phyloP scores from a whole-genome alignment of 345 rosid genomes.

The Rhizophora mangle region DNA sequence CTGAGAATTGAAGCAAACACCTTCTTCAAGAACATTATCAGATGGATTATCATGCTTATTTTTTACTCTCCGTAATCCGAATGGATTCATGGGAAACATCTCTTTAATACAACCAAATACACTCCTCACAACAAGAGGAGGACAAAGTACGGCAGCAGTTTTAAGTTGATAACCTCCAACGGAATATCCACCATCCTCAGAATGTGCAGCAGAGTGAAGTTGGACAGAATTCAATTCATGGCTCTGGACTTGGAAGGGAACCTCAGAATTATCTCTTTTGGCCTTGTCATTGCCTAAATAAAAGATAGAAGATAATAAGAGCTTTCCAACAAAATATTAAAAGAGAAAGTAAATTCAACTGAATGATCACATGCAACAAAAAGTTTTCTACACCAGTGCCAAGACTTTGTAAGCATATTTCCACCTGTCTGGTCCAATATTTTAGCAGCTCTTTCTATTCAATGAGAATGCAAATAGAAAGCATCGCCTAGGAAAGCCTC shows the following conservation, averaged over 20 bases:
- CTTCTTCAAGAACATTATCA: conserved; percentile 15
- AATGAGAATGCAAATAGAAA: too few relatives aligned
- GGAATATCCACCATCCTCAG: conserved; percentile 30
- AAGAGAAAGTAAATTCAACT: conserved; percentile 10
- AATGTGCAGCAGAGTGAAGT: conserved; percentile 26
- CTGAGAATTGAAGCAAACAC: conserved; percentile 28
- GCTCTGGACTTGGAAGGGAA: conserved; percentile 30
- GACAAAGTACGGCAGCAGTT: conserved; percentile 27
- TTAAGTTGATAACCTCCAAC: conserved; percentile 21
- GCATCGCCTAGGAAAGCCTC: too few relatives aligned
- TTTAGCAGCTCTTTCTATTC: too few relatives aligned
- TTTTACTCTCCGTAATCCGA: conserved; percentile 27
- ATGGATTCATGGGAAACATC: conserved; percentile 21
- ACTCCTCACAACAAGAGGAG: conserved; percentile 49
- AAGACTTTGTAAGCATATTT: too few relatives aligned
- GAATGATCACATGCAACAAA: neutral
- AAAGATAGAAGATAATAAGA: conserved; percentile 16
- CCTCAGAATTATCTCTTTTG: conserved; percentile 35
- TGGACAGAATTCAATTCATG: conserved; percentile 18
- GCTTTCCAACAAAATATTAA: conserved; percentile 6
- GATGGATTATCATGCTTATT: conserved; percentile 20
- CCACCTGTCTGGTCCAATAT: too few relatives aligned
- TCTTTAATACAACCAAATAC: conserved; percentile 53
- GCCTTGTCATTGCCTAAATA: conserved; percentile 41
- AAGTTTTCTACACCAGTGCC: too few relatives aligned